These are phyloP conservation scores for Lyophyllum atratum DNA, from an alignment of 768 basidiomycete genomes.

Conservation along the genomic window DNA sequence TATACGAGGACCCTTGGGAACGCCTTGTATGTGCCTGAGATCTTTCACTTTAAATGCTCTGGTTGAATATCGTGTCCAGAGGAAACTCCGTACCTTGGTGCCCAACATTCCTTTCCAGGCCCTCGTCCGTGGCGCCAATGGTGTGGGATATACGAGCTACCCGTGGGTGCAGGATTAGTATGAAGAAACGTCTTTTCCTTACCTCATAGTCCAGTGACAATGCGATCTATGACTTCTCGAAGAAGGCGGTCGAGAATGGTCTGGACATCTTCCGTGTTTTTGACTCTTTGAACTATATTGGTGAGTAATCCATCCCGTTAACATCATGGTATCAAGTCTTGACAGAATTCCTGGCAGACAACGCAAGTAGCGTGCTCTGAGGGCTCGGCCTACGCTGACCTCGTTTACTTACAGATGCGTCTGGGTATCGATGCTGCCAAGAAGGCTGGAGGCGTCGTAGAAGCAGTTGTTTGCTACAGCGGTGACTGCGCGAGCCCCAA, in stretches of 20 bases:
- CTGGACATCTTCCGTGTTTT: constrained; percentile 99
- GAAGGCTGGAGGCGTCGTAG: constrained; percentile 98
- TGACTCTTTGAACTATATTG: constrained; percentile 98
- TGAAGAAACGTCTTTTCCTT: background rate
- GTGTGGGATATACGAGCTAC: constrained; percentile 98
- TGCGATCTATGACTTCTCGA: constrained; percentile 99
- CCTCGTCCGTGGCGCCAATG: constrained; percentile 97
- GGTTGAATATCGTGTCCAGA: constrained; percentile 41
- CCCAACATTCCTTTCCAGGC: constrained; percentile 99
- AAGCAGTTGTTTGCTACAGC: constrained; percentile 97
- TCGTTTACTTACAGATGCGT: constrained; percentile 64
- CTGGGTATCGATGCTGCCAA: constrained; percentile 99
- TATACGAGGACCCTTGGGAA: constrained; percentile 99
- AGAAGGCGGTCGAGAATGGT: constrained; percentile 99
- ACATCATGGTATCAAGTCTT: background rate
- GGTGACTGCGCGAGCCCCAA: constrained; percentile 95
- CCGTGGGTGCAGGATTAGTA: constrained; percentile 56
- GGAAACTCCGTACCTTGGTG: constrained; percentile 90
- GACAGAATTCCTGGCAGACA: constrained; percentile 49
- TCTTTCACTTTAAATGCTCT: background rate
- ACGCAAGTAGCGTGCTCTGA: constrained; percentile 48
- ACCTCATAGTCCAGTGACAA: constrained; percentile 66
- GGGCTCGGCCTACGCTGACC: background rate
- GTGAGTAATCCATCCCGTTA: constrained; percentile 35
- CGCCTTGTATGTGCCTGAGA: constrained; percentile 71